Percentiles rank a stretch among this genome's conserved stretches.
Evolutionary conservation across 2,329 filamentous ascomycete species (phyloP).

Genomic region (Xylaria hypoxylon): DNA sequence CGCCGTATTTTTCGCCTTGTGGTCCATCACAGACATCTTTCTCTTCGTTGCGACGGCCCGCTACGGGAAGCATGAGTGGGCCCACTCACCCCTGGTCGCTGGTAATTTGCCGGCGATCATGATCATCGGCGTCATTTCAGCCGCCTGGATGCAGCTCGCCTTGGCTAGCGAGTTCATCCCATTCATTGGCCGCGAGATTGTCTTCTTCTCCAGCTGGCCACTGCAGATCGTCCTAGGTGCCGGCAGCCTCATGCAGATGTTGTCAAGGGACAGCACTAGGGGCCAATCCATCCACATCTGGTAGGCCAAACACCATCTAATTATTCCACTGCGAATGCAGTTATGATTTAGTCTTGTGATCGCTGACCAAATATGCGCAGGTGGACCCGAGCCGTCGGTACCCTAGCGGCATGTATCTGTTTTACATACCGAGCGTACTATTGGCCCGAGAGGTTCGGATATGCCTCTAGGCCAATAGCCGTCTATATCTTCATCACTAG

Average conservation of each 20-base stretch:
- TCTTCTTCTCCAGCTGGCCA: slow-evolving; percentile 12
- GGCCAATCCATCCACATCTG: slow-evolving; percentile 7
- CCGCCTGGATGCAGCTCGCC: slow-evolving; percentile 8
- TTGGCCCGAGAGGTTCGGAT: slow-evolving; percentile 10
- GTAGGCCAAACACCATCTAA: slow-evolving; percentile 2
- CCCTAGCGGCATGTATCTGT: slow-evolving; percentile 6
- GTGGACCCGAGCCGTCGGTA: slow-evolving; percentile 5
- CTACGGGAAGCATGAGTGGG: slow-evolving; percentile 9
- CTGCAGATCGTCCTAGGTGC: slow-evolving; percentile 9
- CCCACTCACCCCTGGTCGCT: slow-evolving; percentile 7
- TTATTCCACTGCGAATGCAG: slow-evolving; percentile 5
- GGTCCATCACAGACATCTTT: slow-evolving; percentile 7
- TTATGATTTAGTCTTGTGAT: slow-evolving; percentile 4
- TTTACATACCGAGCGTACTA: slow-evolving; percentile 11
- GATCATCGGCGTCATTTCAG: slow-evolving; percentile 3
- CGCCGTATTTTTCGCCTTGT: slow-evolving; percentile 6
- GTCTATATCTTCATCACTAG: slow-evolving; percentile 10
- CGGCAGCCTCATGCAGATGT: slow-evolving; percentile 3
- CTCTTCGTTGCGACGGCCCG: slow-evolving; percentile 7
- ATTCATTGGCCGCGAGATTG: slow-evolving; percentile 8
- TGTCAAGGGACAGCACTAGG: slow-evolving; percentile 10
- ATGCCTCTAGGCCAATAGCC: slow-evolving; percentile 5
- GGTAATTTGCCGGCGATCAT: slow-evolving; percentile 6
- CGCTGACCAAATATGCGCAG: slow-evolving; percentile 5
- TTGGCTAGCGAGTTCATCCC: slow-evolving; percentile 9